A percentile compares a stretch with the other conserved stretches of the same genome.
Evolutionary conservation across 305 asterid genomes (phyloP).

Genomic region (Ajuga reptans): DNA sequence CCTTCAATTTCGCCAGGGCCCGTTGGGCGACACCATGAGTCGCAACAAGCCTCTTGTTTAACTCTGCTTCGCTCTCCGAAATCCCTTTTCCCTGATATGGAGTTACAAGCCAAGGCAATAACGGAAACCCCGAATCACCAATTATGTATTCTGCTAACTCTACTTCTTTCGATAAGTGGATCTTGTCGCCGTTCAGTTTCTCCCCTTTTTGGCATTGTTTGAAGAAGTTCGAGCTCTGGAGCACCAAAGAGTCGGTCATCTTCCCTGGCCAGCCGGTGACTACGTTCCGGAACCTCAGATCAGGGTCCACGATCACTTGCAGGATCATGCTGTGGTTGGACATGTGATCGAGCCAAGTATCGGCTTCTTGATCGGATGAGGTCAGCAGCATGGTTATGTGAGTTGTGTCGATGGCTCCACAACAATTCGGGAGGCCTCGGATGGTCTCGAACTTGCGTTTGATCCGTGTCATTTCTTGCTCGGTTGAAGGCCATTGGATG

Average conservation of each 20-base stretch:
- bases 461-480: constrained; percentile 33
- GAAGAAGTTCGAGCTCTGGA: constrained; percentile 51
- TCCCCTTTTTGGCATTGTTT: constrained; percentile 49
- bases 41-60: constrained; percentile 46
- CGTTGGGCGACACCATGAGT: constrained; percentile 52
- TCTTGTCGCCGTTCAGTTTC: constrained; percentile 39
- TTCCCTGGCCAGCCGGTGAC: constrained; percentile 82
- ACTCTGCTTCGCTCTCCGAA: constrained; percentile 38
- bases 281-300: constrained; percentile 58
- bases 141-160: constrained; percentile 57
- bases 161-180: constrained; percentile 25
- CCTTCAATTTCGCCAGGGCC: constrained; percentile 66
- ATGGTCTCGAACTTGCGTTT: constrained; percentile 52
- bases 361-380: constrained; percentile 54
- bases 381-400: constrained; percentile 66
- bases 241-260: constrained; percentile 46
- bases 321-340: constrained; percentile 76
- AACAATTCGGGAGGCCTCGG: constrained; percentile 75
- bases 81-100: constrained; percentile 57
- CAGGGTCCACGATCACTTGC: constrained; percentile 68
- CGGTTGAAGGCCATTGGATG: constrained; percentile 64
- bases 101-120: constrained; percentile 75
- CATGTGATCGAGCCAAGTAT: constrained; percentile 56
- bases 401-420: constrained; percentile 71
- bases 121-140: constrained; percentile 66